Evolutionary conservation across 148 eudicot species (phyloP), one percentile per base, ranked within the genome.

Genomic region (Silene conica): DNA sequence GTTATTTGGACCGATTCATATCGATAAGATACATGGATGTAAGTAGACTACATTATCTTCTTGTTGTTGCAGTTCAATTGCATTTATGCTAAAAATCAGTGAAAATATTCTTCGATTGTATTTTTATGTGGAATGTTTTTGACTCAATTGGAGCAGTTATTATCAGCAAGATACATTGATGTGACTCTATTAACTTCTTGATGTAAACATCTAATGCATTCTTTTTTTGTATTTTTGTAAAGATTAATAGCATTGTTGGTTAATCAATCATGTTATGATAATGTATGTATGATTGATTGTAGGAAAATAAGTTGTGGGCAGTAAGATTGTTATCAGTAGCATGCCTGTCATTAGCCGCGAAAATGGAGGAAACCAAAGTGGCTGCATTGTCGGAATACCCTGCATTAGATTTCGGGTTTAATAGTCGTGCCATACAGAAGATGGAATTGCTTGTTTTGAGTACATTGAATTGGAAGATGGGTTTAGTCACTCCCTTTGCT

Each of bases 271-370:
- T 26, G 28, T 26, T 52, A 54, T 57, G 34, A 50, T 70, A 9
- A 57, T n/a, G n/a, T n/a, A n/a, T n/a, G n/a, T n/a, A 23, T 26
- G 48, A 50, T 8, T 14, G 18, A 18, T 69, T 67, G 63, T 76
- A 87, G 90, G 79, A 73, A 50, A 82, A 64, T 23, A 83, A 85
- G 63, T 1, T 54, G 4, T 89, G 93, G 93, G 85, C 85, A 50
- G 61, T 85, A 69, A 72, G 73, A 74, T 79, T 87, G 20, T 41
- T 87, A 34, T 75, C 89, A 62, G 81, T 87, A 72, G 90, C 93
- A 43, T 89, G 93, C 63, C 77, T 89, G n/a, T 87, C 90, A 1
- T 31, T 89, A 71, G 93, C 93, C 13, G 92, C 87, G 16, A 89
- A 89, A 70, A 80, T 86, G 89, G 89, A 84, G 61, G 92, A 88